Evolutionary conservation across 148 eudicot genomes (phyloP), one percentile per base, ranked within the genome.

Genomic region (Cornus florida): DNA sequence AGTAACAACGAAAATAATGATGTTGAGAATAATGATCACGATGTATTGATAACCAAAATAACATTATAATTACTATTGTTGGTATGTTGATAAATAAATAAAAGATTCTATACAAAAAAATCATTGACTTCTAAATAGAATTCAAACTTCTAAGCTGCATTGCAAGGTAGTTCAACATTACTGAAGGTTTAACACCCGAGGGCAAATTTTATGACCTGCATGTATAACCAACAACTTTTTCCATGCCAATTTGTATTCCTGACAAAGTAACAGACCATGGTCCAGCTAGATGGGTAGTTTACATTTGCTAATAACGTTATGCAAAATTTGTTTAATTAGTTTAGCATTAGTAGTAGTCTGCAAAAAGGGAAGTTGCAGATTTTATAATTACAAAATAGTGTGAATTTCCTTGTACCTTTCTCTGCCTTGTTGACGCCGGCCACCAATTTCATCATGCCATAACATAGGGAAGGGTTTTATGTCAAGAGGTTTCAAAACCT

Each of bases 381-480:
- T 69, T 74, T 14, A 43, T n/a, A 57, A 60, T 53, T 14, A 32
- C 33, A 75, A 59, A 35, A 20, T 31, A 43, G 5, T 41, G 35
- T 28, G 0, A 39, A 19, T 73, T 19, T 20, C 16, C 31, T 43
- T 72, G 66, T 93, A 97, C 98, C 97, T 86, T 65, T 88, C 93
- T 77, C 90, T 89, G 76, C 74, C 84, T 71, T 78, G 87, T 0
- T 88, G 86, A 67, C 93, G 91, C 79, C 96, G 77, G 41, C 84
- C 83, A 66, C 89, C 85, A 83, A 84, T 88, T 67, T 94, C 98
- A 82, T 97, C 99, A 82, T 97, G 99, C 98, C 98, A 97, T 78
- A 97, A 79, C 41, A 81, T 77, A 46, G 99, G 99, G 83, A 88
- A 84, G 60, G 99, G 94, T 82, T 97, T 97, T 70, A 94, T 90